These are phyloP conservation scores for Mycena vitilis DNA, from an alignment of 768 basidiomycete species.

Conservation along the genomic window DNA sequence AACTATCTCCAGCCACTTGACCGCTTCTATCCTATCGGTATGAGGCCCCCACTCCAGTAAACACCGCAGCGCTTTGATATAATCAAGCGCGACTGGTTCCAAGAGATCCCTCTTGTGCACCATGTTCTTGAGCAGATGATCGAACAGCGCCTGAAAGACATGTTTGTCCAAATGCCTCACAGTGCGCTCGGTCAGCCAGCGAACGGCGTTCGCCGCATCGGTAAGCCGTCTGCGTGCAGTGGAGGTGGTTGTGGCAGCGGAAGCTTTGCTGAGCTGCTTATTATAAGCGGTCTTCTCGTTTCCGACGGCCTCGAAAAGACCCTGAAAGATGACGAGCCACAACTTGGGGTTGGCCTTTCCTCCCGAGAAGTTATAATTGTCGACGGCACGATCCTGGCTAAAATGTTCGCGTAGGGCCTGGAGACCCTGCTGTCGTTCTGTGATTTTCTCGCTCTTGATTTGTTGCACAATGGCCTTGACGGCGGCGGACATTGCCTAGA, in stretches of 20 bases:
- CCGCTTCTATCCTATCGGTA: conserved; percentile 76
- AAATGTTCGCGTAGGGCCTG: conserved; percentile 63
- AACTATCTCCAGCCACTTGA: conserved; percentile 75
- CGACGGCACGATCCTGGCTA: conserved; percentile 57
- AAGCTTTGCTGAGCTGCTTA: conserved; percentile 54
- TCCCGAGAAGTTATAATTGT: conserved; percentile 53
- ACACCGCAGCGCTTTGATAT: conserved; percentile 79
- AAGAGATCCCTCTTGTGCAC: conserved; percentile 65
- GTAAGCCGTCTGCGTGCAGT: conserved; percentile 70
- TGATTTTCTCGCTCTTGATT: conserved; percentile 72
- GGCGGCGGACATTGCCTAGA: conserved; percentile 16
- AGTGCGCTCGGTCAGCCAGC: conserved; percentile 78
- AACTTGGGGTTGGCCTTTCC: conserved; percentile 48
- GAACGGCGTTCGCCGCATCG: conserved; percentile 73
- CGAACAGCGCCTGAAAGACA: conserved; percentile 66
- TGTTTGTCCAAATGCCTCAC: conserved; percentile 66
- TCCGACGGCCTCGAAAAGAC: conserved; percentile 73
- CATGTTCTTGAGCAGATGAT: conserved; percentile 73
- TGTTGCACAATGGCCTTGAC: conserved; percentile 24
- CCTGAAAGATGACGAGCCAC: conserved; percentile 80
- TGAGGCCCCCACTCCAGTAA: conserved; percentile 79
- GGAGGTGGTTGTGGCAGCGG: conserved; percentile 45
- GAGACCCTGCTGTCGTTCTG: conserved; percentile 76
- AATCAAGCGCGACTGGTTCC: conserved; percentile 78
- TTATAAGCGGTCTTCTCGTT: conserved; percentile 67